phyloP scores from a whole-genome alignment of 2,329 filamentous ascomycete genomes.

The Penicillium sp. region DNA sequence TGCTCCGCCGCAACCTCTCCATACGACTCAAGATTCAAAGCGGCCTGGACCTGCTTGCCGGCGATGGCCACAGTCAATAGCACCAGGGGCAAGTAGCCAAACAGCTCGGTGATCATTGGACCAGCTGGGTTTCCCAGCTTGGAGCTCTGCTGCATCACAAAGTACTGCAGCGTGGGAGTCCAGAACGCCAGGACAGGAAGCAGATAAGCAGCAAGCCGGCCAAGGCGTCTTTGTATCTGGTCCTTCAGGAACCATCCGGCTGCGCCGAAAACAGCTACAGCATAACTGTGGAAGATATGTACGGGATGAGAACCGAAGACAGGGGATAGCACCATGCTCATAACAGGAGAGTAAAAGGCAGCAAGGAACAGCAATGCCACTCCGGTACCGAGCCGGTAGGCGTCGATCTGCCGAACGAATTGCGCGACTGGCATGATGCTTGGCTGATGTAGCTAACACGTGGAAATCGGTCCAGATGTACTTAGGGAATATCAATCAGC shows the following conservation, averaged over 20 bases:
- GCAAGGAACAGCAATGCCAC: slow-evolving; percentile 39
- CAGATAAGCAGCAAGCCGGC: slow-evolving; percentile 50
- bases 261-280: slow-evolving; percentile 67
- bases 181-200: slow-evolving; percentile 75
- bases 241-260: slow-evolving; percentile 71
- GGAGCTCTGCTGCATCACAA: slow-evolving; percentile 67
- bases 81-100: slow-evolving; percentile 71
- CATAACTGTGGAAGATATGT: slow-evolving; percentile 67
- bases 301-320: slow-evolving; percentile 85
- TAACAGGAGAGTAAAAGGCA: slow-evolving; percentile 44
- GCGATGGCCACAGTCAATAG: slow-evolving; percentile 64
- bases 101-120: slow-evolving; percentile 70
- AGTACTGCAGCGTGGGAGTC: slow-evolving; percentile 71
- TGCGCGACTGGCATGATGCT: slow-evolving; percentile 30
- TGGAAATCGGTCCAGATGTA: slow-evolving; percentile 5
- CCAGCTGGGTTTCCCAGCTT: slow-evolving; percentile 69
- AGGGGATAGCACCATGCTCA: slow-evolving; percentile 73
- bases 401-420: slow-evolving; percentile 27
- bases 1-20: slow-evolving; percentile 63
- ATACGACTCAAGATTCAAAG: slow-evolving; percentile 57
- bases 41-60: slow-evolving; percentile 63
- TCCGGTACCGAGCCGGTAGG: slow-evolving; percentile 27
- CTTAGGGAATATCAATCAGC: background rate
- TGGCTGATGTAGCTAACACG: slow-evolving; percentile 3
- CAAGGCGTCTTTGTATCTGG: slow-evolving; percentile 50